Evolutionary conservation across 305 asterid genomes (phyloP), one percentile per base, ranked within the genome.

Genomic region (Ajuga reptans): DNA sequence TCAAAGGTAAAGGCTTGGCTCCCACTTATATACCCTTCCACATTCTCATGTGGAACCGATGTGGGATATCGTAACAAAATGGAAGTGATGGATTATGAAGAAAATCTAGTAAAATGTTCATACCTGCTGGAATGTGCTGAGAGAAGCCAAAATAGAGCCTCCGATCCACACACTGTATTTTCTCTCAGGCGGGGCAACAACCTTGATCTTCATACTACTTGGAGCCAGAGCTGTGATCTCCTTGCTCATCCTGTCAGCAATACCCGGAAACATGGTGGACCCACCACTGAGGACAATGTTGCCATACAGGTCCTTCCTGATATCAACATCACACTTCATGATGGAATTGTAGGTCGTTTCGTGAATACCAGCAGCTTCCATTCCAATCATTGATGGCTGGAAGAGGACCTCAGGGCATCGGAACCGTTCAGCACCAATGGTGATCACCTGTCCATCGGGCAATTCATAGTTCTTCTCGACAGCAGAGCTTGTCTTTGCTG

Each of bases 351-450:
- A 87, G 0, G 93, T 83, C 9, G 91, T 89, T 64, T 87, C 95
- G 10, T 86, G 95, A 68, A 86, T 88, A 0, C 95, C 95, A 68
- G 90, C 90, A 81, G 92, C 79, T 83, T 88, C 95, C 92, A 83
- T 86, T 41, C 93, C 96, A 0, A 89, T 82, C 88, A 89, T 85
- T 5, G 93, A 86, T 1, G 96, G 96, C 79, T 89, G 96, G 96
- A 86, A 89, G 45, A 86, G 89, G 65, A 88, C 96, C 77, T 89
- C 96, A 24, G 96, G 96, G 75, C 94, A 86, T 21, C 93, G 82
- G 87, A 89, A 89, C 11, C 87, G 66, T 72, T 86, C 93, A 0
- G 86, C 87, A 10, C 93, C 93, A 27, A 89, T 87, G 37, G 96
- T 89, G 80, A 87, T 89, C 62, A 88, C 89, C 81, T 88, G 95